Evolutionary conservation across 345 rosid genomes (phyloP).

Genomic region (Populus davidiana): DNA sequence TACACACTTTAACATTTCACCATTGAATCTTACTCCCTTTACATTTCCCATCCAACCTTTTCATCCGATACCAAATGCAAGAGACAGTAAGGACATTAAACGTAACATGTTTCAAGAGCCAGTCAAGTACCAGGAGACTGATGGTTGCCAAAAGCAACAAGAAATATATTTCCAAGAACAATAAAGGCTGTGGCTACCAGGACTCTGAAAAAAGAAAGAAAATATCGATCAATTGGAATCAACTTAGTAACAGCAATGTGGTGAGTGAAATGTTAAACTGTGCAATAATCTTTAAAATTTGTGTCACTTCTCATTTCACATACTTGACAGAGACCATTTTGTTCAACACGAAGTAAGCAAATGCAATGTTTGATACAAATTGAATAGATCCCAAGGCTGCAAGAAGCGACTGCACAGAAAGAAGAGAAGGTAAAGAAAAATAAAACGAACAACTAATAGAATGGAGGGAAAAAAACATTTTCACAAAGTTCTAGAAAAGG

Average conservation of each 20-base stretch:
- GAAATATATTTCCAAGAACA: conserved; percentile 90
- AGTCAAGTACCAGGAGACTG: conserved; percentile 90
- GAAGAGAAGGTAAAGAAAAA: conserved; percentile 6
- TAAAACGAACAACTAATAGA: background rate
- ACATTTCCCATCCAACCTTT: background rate
- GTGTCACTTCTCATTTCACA: conserved; percentile 38
- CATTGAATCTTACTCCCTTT: no score
- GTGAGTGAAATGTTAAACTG: background rate
- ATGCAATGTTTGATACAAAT: conserved; percentile 93
- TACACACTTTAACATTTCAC: background rate
- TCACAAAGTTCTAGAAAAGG: background rate
- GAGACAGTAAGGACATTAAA: background rate
- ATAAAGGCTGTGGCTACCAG: conserved; percentile 89
- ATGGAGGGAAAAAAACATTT: conserved; percentile 1
- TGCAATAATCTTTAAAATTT: conserved; percentile 5
- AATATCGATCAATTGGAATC: conserved; percentile 4
- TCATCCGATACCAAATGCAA: background rate
- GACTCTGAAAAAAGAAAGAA: conserved; percentile 50
- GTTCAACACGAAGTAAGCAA: conserved; percentile 83
- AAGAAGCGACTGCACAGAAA: conserved; percentile 79
- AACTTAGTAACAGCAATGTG: conserved; percentile 3
- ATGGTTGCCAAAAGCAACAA: conserved; percentile 96
- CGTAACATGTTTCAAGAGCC: conserved; percentile 1
- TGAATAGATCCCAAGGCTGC: conserved; percentile 99
- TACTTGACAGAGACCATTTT: conserved; percentile 95